phyloP scores from a whole-genome alignment of 2,329 filamentous ascomycete genomes.

The Aschersonia sp. region DNA sequence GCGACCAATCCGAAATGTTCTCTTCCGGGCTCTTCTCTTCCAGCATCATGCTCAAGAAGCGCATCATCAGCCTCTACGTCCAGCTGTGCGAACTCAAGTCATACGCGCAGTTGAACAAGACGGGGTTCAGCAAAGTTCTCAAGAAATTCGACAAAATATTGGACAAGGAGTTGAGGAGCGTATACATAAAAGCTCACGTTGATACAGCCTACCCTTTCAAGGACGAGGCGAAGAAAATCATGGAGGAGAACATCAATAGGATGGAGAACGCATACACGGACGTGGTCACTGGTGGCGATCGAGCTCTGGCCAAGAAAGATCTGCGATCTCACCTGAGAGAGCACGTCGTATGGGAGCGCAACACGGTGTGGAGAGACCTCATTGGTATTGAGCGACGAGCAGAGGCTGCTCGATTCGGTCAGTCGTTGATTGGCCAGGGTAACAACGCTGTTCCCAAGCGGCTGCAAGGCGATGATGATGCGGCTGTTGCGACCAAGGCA shows the following conservation, averaged over 20 bases:
- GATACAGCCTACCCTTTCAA: constrained; percentile 72
- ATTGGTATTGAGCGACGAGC: constrained; percentile 94
- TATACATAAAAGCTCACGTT: constrained; percentile 63
- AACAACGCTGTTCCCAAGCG: constrained; percentile 52
- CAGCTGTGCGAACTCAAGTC: constrained; percentile 91
- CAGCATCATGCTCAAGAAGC: constrained; percentile 81
- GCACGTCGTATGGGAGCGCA: constrained; percentile 97
- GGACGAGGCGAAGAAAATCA: constrained; percentile 49
- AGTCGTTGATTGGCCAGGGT: constrained; percentile 65
- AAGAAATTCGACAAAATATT: constrained; percentile 99
- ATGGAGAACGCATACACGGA: constrained; percentile 72
- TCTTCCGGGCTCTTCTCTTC: constrained; percentile 48
- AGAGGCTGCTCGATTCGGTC: constrained; percentile 83
- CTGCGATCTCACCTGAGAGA: constrained; percentile 82
- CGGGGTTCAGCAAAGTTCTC: constrained; percentile 87
- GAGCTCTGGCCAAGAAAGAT: constrained; percentile 64
- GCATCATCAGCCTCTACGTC: constrained; percentile 76
- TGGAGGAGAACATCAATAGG: constrained; percentile 57
- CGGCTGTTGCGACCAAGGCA: constrained; percentile 45
- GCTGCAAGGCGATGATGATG: constrained; percentile 73
- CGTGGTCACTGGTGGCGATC: constrained; percentile 69
- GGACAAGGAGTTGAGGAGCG: constrained; percentile 61
- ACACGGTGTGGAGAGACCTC: constrained; percentile 98
- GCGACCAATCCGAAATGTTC: constrained; percentile 55
- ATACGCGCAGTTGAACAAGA: constrained; percentile 90